These are phyloP conservation scores for Sungouiozyma intestinalis DNA, from an alignment of 805 yeast species.

Conservation along the genomic window DNA sequence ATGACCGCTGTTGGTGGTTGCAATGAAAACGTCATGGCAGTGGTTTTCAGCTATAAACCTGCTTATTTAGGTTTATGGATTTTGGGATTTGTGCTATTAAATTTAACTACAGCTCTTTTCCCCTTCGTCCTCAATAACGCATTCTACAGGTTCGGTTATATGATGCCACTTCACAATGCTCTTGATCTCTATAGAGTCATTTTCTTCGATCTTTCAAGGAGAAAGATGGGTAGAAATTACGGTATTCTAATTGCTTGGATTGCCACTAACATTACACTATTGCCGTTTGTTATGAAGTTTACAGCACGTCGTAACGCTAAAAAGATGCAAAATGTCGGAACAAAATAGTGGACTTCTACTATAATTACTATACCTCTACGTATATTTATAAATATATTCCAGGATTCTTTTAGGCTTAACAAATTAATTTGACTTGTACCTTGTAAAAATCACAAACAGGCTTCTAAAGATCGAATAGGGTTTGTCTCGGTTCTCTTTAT, in stretches of 20 bases:
- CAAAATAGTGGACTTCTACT: neutral
- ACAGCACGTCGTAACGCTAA: conserved; percentile 19
- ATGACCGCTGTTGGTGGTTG: conserved; percentile 73
- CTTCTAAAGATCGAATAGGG: conserved; percentile 39
- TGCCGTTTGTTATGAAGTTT: conserved; percentile 38
- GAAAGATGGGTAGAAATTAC: conserved; percentile 46
- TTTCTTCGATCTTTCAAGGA: conserved; percentile 45
- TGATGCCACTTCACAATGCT: conserved; percentile 58
- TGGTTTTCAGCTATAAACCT: conserved; percentile 45
- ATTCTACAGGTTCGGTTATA: conserved; percentile 55
- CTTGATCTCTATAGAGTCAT: conserved; percentile 51
- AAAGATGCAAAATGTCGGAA: neutral
- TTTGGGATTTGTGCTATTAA: conserved; percentile 54
- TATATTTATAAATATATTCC: no score
- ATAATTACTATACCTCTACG: no score
- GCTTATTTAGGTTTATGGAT: conserved; percentile 64
- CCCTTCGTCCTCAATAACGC: conserved; percentile 48
- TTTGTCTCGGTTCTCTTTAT: conserved; percentile 52
- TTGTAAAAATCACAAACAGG: conserved; percentile 22
- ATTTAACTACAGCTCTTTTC: conserved; percentile 58
- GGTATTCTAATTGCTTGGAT: conserved; percentile 56
- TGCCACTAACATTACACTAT: conserved; percentile 34
- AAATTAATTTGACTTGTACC: conserved; percentile 1
- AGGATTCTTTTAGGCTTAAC: neutral
- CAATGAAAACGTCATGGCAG: conserved; percentile 51